Evolutionary conservation across 106 monocot species (phyloP).

Genomic region (Dendrobium officinale): DNA sequence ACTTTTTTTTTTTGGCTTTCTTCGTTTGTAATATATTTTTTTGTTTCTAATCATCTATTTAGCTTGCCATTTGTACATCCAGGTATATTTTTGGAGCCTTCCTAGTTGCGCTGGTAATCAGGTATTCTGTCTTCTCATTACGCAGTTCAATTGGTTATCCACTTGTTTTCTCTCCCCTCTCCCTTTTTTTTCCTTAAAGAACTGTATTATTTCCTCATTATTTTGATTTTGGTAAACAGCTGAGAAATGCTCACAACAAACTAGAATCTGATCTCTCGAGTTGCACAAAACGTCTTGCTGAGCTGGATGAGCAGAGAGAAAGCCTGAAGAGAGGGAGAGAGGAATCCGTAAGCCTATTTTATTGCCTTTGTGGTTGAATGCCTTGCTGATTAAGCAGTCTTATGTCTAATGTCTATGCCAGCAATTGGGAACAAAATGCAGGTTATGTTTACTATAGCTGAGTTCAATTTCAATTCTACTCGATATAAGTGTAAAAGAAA

Average conservation of each 20-base stretch:
- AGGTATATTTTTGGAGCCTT: constrained; percentile 88
- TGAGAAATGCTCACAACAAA: constrained; percentile 61
- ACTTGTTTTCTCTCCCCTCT: not conserved
- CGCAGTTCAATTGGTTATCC: not conserved
- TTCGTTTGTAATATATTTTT: not conserved
- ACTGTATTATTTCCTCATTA: not conserved
- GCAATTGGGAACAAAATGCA: not conserved
- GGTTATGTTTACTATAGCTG: not conserved
- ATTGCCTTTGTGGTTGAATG: not conserved
- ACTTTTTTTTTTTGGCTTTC: too few species aligned
- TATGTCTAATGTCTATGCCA: not conserved
- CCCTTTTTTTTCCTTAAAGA: not conserved
- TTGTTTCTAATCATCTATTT: not conserved
- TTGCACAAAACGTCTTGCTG: constrained; percentile 44
- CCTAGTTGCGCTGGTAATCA: constrained; percentile 86
- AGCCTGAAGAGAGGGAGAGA: constrained; percentile 87
- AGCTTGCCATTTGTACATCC: not conserved
- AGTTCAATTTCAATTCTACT: not conserved
- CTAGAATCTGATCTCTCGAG: constrained; percentile 68
- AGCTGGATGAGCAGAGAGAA: constrained; percentile 71
- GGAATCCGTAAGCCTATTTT: constrained; percentile 63
- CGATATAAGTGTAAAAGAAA: too few species aligned
- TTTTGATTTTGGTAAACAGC: constrained; percentile 27
- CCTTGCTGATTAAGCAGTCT: not conserved
- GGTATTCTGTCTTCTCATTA: constrained; percentile 17